Conservation (phyloP, 306 rosid species). For the Pueraria montana region DNA sequence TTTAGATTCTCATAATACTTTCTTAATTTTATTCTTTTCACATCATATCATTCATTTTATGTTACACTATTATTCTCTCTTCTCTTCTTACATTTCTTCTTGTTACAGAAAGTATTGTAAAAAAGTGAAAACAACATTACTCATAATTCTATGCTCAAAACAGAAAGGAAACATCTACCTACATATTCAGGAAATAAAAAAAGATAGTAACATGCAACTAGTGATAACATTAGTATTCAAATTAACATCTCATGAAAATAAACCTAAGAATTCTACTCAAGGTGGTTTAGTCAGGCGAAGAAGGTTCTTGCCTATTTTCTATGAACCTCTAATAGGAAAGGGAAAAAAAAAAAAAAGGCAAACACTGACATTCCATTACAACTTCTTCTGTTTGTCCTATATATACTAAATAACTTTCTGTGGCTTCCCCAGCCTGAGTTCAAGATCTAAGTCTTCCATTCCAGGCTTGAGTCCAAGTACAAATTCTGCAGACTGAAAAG, state of each 20-base stretch:
- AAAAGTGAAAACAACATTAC: background rate
- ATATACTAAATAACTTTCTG: slow-evolving; percentile 53
- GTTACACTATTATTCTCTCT: background rate
- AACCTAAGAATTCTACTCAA: slow-evolving; percentile 49
- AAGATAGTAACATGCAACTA: slow-evolving; percentile 31
- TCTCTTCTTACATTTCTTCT: background rate
- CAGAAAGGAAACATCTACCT: slow-evolving; percentile 17
- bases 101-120: background rate
- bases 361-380: slow-evolving; percentile 43
- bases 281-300: slow-evolving; percentile 33
- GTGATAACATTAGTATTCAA: slow-evolving; percentile 42
- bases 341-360: background rate
- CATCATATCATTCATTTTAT: background rate
- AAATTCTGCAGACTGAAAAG: slow-evolving; percentile 58
- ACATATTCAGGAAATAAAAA: slow-evolving; percentile 27
- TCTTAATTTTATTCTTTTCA: background rate
- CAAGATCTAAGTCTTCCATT: slow-evolving; percentile 86
- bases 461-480: slow-evolving; percentile 50
- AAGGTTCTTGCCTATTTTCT: slow-evolving; percentile 42
- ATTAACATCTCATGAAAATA: slow-evolving; percentile 47
- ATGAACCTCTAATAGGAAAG: slow-evolving; percentile 27
- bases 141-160: slow-evolving; percentile 18
- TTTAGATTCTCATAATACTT: background rate
- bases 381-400: slow-evolving; percentile 31
- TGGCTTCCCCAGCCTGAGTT: slow-evolving; percentile 84